phyloP scores from a whole-genome alignment of 2,329 filamentous ascomycete species.

The Scedosporium aurantiacum region DNA sequence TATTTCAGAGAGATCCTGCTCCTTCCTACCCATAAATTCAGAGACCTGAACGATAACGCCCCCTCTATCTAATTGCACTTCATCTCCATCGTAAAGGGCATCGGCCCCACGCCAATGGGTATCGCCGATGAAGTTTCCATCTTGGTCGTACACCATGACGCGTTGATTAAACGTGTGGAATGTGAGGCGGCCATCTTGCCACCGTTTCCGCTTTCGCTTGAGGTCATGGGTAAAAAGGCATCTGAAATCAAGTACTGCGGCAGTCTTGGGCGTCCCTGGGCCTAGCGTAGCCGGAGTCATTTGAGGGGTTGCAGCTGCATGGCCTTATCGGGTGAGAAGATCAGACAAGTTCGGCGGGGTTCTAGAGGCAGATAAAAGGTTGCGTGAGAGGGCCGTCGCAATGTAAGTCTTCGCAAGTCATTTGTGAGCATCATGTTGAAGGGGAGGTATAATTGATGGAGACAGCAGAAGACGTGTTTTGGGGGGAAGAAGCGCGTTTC shows the following conservation, averaged over 20 bases:
- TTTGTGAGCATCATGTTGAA: too few relatives aligned
- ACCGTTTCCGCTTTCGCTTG: conserved; percentile 77
- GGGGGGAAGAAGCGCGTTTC: too few relatives aligned
- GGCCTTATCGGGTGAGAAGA: not conserved
- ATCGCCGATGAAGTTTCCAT: conserved; percentile 72
- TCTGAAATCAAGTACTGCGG: conserved; percentile 67
- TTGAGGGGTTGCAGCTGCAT: not conserved
- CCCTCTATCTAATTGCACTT: conserved; percentile 66
- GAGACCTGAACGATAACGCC: conserved; percentile 70
- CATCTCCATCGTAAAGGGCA: conserved; percentile 69
- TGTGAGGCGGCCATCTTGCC: conserved; percentile 83
- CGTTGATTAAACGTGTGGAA: conserved; percentile 88
- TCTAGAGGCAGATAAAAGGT: too few relatives aligned
- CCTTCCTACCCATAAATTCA: conserved; percentile 58
- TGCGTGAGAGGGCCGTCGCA: too few relatives aligned
- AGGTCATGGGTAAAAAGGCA: conserved; percentile 85
- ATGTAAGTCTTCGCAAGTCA: too few relatives aligned
- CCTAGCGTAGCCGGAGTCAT: not conserved
- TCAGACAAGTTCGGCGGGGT: not conserved
- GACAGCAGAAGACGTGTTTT: too few relatives aligned
- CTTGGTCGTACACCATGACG: conserved; percentile 80
- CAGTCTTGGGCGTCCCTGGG: conserved; percentile 43
- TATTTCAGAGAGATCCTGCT: conserved; percentile 69
- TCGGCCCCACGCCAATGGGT: conserved; percentile 64
- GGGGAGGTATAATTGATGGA: too few relatives aligned